Conservation (phyloP, 2,329 filamentous ascomycete genomes). For the Cladosporium sp. region DNA sequence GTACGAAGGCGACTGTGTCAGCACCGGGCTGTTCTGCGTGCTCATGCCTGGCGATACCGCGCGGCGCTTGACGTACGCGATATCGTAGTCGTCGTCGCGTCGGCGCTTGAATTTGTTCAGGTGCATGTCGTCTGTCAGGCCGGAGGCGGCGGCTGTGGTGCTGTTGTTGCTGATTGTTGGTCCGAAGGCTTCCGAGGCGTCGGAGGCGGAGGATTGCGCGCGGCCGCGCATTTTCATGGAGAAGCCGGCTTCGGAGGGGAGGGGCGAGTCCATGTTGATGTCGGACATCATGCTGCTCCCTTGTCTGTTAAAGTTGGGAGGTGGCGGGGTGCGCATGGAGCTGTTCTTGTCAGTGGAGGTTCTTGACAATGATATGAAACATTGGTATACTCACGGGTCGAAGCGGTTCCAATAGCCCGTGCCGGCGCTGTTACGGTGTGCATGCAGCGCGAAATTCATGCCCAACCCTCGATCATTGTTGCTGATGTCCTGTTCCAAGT, state of each 20-base stretch:
- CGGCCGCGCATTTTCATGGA: slow-evolving; percentile 27
- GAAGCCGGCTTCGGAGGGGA: slow-evolving; percentile 16
- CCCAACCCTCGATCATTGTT: slow-evolving; percentile 43
- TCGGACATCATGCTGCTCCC: slow-evolving; percentile 57
- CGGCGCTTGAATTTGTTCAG: slow-evolving; percentile 60
- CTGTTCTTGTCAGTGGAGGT: background rate
- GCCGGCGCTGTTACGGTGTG: slow-evolving; percentile 66
- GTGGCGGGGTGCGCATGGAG: slow-evolving; percentile 59
- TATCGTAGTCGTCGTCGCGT: slow-evolving; percentile 86
- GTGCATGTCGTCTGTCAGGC: slow-evolving; percentile 31
- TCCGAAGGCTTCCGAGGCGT: slow-evolving; percentile 28
- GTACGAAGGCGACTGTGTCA: slow-evolving; percentile 75
- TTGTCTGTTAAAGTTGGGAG: slow-evolving; percentile 52
- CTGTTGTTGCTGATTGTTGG: slow-evolving; percentile 15
- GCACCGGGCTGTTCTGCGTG: slow-evolving; percentile 81
- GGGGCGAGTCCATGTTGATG: slow-evolving; percentile 67
- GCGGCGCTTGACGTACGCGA: slow-evolving; percentile 80
- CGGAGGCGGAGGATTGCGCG: slow-evolving; percentile 30
- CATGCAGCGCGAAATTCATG: slow-evolving; percentile 71
- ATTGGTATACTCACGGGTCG: slow-evolving; percentile 49
- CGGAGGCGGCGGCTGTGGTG: slow-evolving; percentile 14
- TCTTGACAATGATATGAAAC: too few species aligned
- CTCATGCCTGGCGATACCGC: slow-evolving; percentile 91
- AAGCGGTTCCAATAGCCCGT: slow-evolving; percentile 77
- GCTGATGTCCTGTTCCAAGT: slow-evolving; percentile 37